Evolutionary conservation across 495 filamentous ascomycete genomes (phyloP), one percentile per base, ranked within the genome.

Genomic region (Chaetomium fimeti): DNA sequence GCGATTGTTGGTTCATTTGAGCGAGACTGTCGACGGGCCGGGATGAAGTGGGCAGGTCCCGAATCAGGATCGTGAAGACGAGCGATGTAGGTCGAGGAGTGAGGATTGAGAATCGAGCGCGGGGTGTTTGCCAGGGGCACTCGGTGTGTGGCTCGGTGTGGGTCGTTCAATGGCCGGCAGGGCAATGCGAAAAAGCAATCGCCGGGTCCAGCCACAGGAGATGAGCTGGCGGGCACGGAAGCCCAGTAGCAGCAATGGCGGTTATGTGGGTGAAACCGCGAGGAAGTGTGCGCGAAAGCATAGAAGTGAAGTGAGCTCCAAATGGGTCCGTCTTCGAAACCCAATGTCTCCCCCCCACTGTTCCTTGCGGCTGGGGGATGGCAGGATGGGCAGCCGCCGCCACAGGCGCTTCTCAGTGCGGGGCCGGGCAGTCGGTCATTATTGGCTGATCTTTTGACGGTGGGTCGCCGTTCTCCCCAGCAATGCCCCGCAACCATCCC

Each of bases 1-100:
- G 76, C 62, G 72, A 73, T 65, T 66, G 69, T 65, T 75, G 76
- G 61, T 80, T 87, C 82, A 74, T 91, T 27, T 22, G 25, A 0
- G 38, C 48, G 4, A 12, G 48, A 15, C 2, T 29, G 42, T 28
- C 32, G 18, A 9, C 47, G 36, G 36, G 18, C 16, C 42, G 22
- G 52, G 11, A 42, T 38, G 56, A 18, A 36, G 13, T 15, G 22
- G 2, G 51, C 18, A 13, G 36, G 25, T 49, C 28, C 20, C 32
- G 38, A 58, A 28, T 18, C 28, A 36, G 47, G 36, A 22, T 36
- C 2, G 42, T 9, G 22, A 27, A 13, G 22, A 22, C 24, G 5
- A 9, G 32, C 6, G 32, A 36, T 36, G 32, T 5, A 36, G 40
- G 40, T 15, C n/a, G 48, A n/a, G 43, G 8, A 22, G 13, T 4